Conservation (phyloP, 225 moss, liverwort and hornwort genomes). For the Thuidium tamariscinum region DNA sequence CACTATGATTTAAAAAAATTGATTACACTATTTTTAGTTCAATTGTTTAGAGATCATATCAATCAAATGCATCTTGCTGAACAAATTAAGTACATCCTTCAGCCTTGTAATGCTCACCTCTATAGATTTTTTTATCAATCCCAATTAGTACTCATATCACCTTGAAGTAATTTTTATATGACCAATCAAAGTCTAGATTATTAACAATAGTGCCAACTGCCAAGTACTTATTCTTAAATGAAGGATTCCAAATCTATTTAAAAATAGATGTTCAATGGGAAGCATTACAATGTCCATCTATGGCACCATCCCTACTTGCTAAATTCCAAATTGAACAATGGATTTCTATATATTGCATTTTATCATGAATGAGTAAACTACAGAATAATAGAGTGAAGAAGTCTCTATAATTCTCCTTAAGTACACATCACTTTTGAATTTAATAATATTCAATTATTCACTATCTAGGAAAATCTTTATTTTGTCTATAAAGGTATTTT, state of each 20-base stretch:
- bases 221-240: fast-evolving
- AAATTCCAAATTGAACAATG: neutral
- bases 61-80: neutral
- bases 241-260: neutral
- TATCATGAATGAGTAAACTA: no score
- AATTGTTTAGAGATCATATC: neutral
- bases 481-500: neutral
- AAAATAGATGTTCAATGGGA: neutral
- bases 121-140: no score
- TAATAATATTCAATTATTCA: neutral
- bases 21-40: neutral
- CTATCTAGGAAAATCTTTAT: fast-evolving
- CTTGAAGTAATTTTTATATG: neutral
- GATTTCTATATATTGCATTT: neutral
- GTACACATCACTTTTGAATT: fast-evolving
- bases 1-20: neutral
- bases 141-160: neutral
- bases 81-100: neutral
- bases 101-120: neutral
- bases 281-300: neutral
- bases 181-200: fast-evolving
- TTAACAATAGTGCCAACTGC: fast-evolving
- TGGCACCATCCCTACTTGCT: fast-evolving
- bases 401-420: neutral
- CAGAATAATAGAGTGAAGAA: no score